Conservation (phyloP, 1,139 yeast species). For the Zygosaccharomyces sapae region DNA sequence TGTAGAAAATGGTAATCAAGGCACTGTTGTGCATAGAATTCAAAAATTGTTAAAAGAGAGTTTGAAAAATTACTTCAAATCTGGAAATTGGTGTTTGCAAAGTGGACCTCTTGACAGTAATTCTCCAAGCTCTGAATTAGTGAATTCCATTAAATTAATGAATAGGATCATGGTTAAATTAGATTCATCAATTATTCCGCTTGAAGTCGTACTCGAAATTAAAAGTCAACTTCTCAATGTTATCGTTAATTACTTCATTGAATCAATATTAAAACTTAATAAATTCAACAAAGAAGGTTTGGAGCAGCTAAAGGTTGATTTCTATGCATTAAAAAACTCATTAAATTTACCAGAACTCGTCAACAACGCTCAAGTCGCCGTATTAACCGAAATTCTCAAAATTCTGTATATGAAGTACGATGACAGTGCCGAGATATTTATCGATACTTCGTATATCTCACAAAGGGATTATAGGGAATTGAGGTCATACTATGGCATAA, state of each 20-base stretch:
- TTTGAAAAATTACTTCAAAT: slow-evolving; percentile 31
- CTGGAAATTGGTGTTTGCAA: slow-evolving; percentile 26
- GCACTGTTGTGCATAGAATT: slow-evolving; percentile 30
- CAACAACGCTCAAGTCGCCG: slow-evolving; percentile 38
- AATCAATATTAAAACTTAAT: slow-evolving; percentile 60
- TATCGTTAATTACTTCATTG: slow-evolving; percentile 49
- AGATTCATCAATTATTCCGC: slow-evolving; percentile 29
- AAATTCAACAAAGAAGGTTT: slow-evolving; percentile 57
- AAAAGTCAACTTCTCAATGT: slow-evolving; percentile 43
- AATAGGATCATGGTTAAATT: slow-evolving; percentile 34
- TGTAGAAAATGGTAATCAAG: slow-evolving; percentile 23
- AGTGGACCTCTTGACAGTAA: slow-evolving; percentile 11
- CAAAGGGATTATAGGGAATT: slow-evolving; percentile 32
- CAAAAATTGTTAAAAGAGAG: slow-evolving; percentile 31
- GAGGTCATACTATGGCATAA: slow-evolving; percentile 24
- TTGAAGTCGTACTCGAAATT: slow-evolving; percentile 31
- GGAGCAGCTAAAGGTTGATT: slow-evolving; percentile 52
- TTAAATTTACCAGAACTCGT: slow-evolving; percentile 38
- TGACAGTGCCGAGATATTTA: slow-evolving; percentile 36
- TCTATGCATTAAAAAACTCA: slow-evolving; percentile 43
- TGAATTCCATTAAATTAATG: slow-evolving; percentile 25
- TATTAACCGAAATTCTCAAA: slow-evolving; percentile 40
- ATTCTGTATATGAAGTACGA: slow-evolving; percentile 41
- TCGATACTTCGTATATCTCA: slow-evolving; percentile 34
- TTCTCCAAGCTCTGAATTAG: slow-evolving; percentile 27